phyloP scores from a whole-genome alignment of 768 basidiomycete genomes.

The Agaricus subrufescens region DNA sequence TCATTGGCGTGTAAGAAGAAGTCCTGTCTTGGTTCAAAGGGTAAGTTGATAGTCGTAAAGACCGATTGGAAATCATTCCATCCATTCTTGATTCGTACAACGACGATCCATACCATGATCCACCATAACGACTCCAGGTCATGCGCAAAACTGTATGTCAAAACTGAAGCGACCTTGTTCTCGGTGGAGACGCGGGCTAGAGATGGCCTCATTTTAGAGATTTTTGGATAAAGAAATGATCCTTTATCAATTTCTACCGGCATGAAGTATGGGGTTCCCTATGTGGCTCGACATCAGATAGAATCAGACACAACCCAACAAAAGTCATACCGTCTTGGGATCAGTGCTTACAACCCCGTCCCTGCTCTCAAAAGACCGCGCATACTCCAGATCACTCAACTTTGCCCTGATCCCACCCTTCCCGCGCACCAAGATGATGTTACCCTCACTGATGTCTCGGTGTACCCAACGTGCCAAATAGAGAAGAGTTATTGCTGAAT shows the following conservation, averaged over 20 bases:
- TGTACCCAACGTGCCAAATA: conserved; percentile 10
- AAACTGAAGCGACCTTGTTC: not conserved
- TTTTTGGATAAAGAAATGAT: not conserved
- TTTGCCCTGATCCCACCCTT: not conserved
- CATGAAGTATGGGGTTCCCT: conserved; percentile 6
- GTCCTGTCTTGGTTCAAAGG: no score
- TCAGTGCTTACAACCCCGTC: not conserved
- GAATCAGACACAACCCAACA: not conserved
- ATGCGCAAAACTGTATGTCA: not conserved
- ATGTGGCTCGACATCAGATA: not conserved
- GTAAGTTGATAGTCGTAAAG: no score
- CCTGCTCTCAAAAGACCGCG: not conserved
- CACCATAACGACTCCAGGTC: not conserved
- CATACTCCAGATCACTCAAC: conserved; percentile 10
- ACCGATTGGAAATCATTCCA: no score
- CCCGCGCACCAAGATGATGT: conserved; percentile 1
- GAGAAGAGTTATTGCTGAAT: conserved; percentile 3
- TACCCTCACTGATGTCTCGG: conserved; percentile 6
- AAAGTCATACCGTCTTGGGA: conserved; percentile 4
- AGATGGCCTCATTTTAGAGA: not conserved
- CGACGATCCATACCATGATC: not conserved
- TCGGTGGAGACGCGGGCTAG: not conserved
- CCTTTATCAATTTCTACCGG: conserved; percentile 2
- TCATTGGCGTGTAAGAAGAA: no score
- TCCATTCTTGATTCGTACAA: no score